Percentiles rank a stretch among this genome's conserved stretches.
phyloP scores from a whole-genome alignment of 768 basidiomycete genomes.

The Leccinum barrowsii region DNA sequence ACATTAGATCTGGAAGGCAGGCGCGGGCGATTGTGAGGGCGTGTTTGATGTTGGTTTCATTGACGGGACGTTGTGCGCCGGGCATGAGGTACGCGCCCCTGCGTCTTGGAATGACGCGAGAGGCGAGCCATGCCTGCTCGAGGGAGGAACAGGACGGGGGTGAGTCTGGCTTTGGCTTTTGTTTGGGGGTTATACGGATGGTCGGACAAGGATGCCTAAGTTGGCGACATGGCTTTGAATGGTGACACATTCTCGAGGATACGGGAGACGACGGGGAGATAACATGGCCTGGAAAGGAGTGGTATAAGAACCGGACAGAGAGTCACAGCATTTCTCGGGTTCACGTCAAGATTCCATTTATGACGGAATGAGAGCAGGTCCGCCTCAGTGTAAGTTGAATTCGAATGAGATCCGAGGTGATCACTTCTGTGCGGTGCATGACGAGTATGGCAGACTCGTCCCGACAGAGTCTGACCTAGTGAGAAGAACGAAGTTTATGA shows the following conservation, averaged over 20 bases:
- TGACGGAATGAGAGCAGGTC: slow-evolving; percentile 23
- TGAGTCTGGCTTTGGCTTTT: not conserved
- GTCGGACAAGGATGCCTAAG: slow-evolving; percentile 18
- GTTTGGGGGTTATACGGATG: not conserved
- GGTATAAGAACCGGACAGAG: slow-evolving; percentile 27
- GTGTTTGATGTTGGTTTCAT: slow-evolving; percentile 49
- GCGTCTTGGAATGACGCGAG: slow-evolving; percentile 47
- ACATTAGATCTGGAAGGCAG: slow-evolving; percentile 54
- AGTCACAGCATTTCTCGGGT: slow-evolving; percentile 31
- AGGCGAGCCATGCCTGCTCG: slow-evolving; percentile 55
- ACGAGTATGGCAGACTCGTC: slow-evolving; percentile 34
- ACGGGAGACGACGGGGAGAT: slow-evolving; percentile 14
- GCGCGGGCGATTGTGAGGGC: slow-evolving; percentile 53
- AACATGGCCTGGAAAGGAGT: slow-evolving; percentile 12
- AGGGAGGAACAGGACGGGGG: slow-evolving; percentile 13
- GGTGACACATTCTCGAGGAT: slow-evolving; percentile 23
- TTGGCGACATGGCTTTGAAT: slow-evolving; percentile 20
- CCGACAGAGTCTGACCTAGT: slow-evolving; percentile 25
- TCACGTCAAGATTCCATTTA: slow-evolving; percentile 27
- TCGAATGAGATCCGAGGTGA: slow-evolving; percentile 33
- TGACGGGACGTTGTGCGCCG: slow-evolving; percentile 68
- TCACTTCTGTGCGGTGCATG: slow-evolving; percentile 22
- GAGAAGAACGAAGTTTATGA: slow-evolving; percentile 29
- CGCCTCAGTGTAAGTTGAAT: slow-evolving; percentile 10
- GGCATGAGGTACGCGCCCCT: slow-evolving; percentile 50